Conservation (phyloP, 116 monocot genomes). For the Posidonia oceanica region DNA sequence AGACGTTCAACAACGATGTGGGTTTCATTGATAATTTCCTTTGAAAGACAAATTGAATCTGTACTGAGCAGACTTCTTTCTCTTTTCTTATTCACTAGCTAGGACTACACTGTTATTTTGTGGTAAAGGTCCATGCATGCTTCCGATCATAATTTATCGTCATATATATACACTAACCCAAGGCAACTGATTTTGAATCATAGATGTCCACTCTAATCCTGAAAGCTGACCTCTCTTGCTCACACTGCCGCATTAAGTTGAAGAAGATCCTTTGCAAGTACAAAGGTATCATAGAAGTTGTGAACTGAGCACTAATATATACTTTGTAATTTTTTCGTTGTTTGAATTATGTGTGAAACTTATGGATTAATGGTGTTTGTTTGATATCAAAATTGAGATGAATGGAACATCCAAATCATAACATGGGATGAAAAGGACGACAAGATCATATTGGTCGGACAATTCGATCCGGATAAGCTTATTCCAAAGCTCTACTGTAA, state of each 20-base stretch:
- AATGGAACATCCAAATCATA: conserved; percentile 5
- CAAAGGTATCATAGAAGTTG: conserved; percentile 7
- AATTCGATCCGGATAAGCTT: neutral
- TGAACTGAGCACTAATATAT: neutral
- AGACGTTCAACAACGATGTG: too few relatives aligned
- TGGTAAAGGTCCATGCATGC: neutral
- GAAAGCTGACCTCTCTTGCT: conserved; percentile 22
- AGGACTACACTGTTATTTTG: neutral
- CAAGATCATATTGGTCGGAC: conserved; percentile 16
- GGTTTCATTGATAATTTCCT: neutral
- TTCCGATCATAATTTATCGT: too few relatives aligned
- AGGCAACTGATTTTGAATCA: neutral
- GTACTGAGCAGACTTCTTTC: neutral
- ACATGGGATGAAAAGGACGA: conserved; percentile 17
- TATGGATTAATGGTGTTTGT: neutral
- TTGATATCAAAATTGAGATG: neutral
- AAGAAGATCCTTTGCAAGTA: conserved; percentile 13
- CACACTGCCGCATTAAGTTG: conserved; percentile 15
- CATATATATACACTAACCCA: too few relatives aligned
- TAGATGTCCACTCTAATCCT: conserved; percentile 15
- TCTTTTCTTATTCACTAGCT: neutral
- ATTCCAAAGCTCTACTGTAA: too few relatives aligned
- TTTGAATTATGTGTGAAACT: neutral
- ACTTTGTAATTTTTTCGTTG: neutral
- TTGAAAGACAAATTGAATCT: neutral